Base-by-base conservation (phyloP, 2,329 filamentous ascomycete species). In the Cordyceps pruinosa region DNA sequence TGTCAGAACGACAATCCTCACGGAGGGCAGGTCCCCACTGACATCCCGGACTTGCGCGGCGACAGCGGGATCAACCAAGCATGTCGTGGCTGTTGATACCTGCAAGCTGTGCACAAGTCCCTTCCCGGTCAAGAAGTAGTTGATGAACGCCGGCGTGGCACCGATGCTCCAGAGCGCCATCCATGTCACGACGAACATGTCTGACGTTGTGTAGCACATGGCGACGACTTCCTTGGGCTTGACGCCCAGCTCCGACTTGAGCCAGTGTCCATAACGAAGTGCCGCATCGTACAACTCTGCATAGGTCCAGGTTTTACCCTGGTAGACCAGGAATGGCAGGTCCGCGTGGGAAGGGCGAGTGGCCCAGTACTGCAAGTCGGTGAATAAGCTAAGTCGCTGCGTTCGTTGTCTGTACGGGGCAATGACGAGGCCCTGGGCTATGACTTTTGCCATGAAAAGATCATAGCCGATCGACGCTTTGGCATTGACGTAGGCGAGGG, bases 151-250 rank as follows among this genome's bases (percentile, higher is more conserved):
- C 0, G 90, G 90, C 57, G 85, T 85, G 0, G 88, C 90, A 7
- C 91, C 91, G 59, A 96, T 84, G 32, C 86, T 84, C 90, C 90
- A 96, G 30, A 96, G 72, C 0, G 86, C 90, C 56, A 93, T 75
- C 78, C 86, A 83, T 8, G 94, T 61, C 67, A 92, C 89, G 34
- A 93, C 66, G 65, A 90, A 93, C 4, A 81, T 79, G n/a, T 90
- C 84, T 37, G 84, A 89, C 68, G 96, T 96, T 70, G 88, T 86
- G 63, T 89, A 88, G 69, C 94, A 81, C 64, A 96, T 78, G 6
- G 89, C 90, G 17, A 96, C 87, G 30, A 96, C 83, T 49, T 96
- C 88, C 44, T 82, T 83, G 26, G 84, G 81, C 63, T 85, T 79
- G 45, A 96, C 76, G 28, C 77, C 77, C 52, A 86, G 79, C 13